phyloP scores from a whole-genome alignment of 768 basidiomycete genomes.

The Boletus vinaceobasis region DNA sequence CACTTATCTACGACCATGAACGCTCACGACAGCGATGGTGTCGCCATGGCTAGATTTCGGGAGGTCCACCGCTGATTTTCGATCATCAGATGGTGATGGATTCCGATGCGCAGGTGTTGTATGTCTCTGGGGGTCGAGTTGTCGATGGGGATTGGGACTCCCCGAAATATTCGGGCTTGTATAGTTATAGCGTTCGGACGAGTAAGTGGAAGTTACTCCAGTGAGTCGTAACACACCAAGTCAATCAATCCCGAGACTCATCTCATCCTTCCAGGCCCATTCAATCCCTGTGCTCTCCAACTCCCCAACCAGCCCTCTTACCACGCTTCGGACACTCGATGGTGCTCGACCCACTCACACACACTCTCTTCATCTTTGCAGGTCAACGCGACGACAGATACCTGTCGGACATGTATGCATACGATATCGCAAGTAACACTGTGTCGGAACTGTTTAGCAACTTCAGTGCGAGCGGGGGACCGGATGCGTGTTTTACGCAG shows the following conservation, averaged over 20 bases:
- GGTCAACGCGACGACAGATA: conserved; percentile 67
- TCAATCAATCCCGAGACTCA: not conserved
- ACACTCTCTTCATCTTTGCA: conserved; percentile 67
- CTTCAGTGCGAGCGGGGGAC: conserved; percentile 59
- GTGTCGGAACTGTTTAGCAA: conserved; percentile 62
- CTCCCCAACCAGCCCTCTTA: conserved; percentile 45
- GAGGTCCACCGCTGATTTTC: conserved; percentile 70
- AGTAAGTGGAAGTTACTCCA: conserved; percentile 68
- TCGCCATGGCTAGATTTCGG: conserved; percentile 42
- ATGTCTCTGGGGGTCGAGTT: conserved; percentile 73
- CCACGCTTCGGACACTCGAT: conserved; percentile 78
- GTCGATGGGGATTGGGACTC: conserved; percentile 62
- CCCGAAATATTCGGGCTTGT: conserved; percentile 66
- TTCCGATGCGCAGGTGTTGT: conserved; percentile 63
- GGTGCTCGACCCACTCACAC: conserved; percentile 62
- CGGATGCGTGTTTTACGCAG: conserved; percentile 71
- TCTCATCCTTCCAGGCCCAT: conserved; percentile 17
- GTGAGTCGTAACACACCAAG: conserved; percentile 39
- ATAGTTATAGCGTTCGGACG: conserved; percentile 63
- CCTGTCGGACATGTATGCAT: conserved; percentile 74
- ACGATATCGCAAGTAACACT: conserved; percentile 56
- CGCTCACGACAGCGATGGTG: not conserved
- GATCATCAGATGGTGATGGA: conserved; percentile 85
- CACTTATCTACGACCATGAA: too few relatives aligned
- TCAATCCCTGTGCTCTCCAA: conserved; percentile 7